Percentiles rank a stretch among this genome's conserved stretches.
Conservation (phyloP, 2,329 filamentous ascomycete genomes). For the Microsporum ferrugineum region DNA sequence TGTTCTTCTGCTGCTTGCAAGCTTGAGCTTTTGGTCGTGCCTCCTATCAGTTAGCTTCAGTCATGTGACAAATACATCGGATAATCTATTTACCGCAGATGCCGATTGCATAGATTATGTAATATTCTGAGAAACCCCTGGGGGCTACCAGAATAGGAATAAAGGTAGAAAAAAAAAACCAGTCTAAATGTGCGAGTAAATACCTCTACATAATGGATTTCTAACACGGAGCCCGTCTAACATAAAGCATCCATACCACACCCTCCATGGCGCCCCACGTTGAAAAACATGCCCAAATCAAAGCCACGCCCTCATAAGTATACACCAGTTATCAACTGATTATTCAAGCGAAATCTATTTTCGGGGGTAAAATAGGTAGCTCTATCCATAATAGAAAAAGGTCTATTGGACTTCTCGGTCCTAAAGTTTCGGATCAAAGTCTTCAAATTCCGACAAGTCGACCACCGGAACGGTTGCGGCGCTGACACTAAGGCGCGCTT, state of each 20-base stretch:
- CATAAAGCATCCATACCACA: background rate
- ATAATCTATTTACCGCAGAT: background rate
- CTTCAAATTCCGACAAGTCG: constrained; percentile 75
- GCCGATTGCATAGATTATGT: background rate
- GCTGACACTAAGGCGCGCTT: constrained; percentile 61
- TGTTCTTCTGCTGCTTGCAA: background rate
- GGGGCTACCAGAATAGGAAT: background rate
- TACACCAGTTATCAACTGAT: background rate
- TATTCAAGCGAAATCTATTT: constrained; percentile 1
- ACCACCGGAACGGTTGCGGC: constrained; percentile 60
- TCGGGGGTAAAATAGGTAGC: background rate
- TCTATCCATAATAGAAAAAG: background rate
- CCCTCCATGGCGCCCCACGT: background rate
- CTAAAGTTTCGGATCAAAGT: constrained; percentile 70
- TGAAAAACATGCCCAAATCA: background rate
- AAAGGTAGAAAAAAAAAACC: background rate
- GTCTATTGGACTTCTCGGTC: background rate
- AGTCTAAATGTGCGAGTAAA: background rate
- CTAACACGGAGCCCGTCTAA: background rate
- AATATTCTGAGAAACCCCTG: background rate
- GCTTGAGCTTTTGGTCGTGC: constrained; percentile 28
- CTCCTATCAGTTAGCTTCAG: background rate
- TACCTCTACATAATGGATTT: background rate
- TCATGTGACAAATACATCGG: background rate
- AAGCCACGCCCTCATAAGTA: background rate